phyloP scores from a whole-genome alignment of 352 stramenopile genomes.

The Blastocystis sp. region DNA sequence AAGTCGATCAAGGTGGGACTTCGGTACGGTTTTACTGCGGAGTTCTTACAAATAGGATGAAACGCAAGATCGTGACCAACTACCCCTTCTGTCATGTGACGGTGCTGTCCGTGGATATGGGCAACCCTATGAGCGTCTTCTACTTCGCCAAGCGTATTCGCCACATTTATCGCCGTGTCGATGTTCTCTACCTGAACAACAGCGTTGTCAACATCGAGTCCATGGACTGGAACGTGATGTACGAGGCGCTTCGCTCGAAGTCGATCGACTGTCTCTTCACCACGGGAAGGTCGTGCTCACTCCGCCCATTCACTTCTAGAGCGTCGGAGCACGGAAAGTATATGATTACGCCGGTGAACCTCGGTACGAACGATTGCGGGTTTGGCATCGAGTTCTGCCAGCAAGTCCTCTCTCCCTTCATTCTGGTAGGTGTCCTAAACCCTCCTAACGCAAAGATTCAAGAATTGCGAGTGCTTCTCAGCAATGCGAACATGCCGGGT shows the following conservation, averaged over 20 bases:
- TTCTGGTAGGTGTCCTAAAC: not conserved
- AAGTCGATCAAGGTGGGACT: constrained; percentile 63
- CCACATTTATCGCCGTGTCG: constrained; percentile 47
- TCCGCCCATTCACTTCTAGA: not conserved
- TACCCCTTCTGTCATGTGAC: constrained; percentile 37
- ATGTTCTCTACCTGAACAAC: constrained; percentile 67
- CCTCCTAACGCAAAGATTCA: constrained; percentile 26
- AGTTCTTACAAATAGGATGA: constrained; percentile 47
- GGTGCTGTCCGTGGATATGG: constrained; percentile 51
- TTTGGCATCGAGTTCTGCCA: constrained; percentile 69
- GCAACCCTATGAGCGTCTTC: constrained; percentile 65
- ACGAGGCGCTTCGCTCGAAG: constrained; percentile 16
- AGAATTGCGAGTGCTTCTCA: constrained; percentile 40
- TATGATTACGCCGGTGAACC: constrained; percentile 59
- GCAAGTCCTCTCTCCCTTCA: constrained; percentile 60
- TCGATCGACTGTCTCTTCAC: constrained; percentile 54
- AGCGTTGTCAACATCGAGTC: constrained; percentile 58
- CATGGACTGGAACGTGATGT: constrained; percentile 68
- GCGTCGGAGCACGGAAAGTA: constrained; percentile 14
- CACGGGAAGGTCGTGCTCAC: constrained; percentile 1
- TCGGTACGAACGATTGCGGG: constrained; percentile 29
- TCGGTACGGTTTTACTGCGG: not conserved
- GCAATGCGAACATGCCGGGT: constrained; percentile 60
- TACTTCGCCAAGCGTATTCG: constrained; percentile 57
- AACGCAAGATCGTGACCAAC: constrained; percentile 44